Base-by-base conservation (phyloP, 352 stramenopile genomes). In the Pythium diclinum region DNA sequence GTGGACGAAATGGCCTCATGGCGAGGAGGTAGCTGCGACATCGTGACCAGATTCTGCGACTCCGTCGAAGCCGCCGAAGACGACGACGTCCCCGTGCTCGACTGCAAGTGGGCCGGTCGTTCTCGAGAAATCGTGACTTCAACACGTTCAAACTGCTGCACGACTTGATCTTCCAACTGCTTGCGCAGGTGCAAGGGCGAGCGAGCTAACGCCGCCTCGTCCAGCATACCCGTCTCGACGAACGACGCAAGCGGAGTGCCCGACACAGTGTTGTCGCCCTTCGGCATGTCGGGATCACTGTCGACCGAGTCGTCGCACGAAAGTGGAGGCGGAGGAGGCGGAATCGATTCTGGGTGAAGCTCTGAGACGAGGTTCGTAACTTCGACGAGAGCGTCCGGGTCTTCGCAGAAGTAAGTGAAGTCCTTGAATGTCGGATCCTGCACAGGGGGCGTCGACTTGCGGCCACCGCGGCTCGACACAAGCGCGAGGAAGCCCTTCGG, bases 381-480 rank as follows among this genome's bases (percentile, higher is more conserved):
- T 59, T 92, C 85, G 17, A 95, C 87, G 8, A 95, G 79, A 25
- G 85, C 75, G 56, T 95, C 87, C 0, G 87, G 87, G 63, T 95
- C 83, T 81, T 95, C 85, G 46, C 87, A 95, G 32, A 89, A 95
- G 71, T 95, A 95, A 3, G 87, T 95, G 34, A 95, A 95, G 59
- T 95, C 87, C 73, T 95, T 95, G 49, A 95, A 95, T 2, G 87
- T 94, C 7, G 87, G 87, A 47, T 95, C 87, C 59, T 95, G 87
- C 53, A 91, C 79, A 0, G 85, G 85, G n/a, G 84, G 79, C 8
- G 85, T 79, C 38, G 81, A 59, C 63, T 95, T 95, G 21, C 82
- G 81, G 17, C 63, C 81, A 28, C 71, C 67, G 32, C 85, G 85
- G 36, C 76, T 94, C 1, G 81, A 87, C 6, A 94, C 83, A 0